Evolutionary conservation across 495 filamentous ascomycete genomes (phyloP).

Genomic region (Neurospora discreta): DNA sequence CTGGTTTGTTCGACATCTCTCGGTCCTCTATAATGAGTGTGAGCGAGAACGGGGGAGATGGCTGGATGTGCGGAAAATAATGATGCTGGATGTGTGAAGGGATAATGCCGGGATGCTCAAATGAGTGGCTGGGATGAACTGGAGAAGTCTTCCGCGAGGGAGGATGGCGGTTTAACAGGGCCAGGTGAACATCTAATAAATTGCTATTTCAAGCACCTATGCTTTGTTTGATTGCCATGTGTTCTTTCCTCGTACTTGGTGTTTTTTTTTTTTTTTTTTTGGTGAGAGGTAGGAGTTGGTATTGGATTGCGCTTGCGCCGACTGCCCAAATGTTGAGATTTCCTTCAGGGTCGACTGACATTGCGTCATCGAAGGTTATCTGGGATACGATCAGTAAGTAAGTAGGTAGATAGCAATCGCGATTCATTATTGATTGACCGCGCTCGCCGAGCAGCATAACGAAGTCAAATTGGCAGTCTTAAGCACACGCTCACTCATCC

Average conservation of each 20-base stretch:
- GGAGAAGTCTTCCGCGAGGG: background rate
- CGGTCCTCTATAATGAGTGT: background rate
- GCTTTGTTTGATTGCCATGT: background rate
- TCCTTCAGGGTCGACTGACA: background rate
- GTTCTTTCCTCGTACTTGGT: background rate
- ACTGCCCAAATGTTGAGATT: background rate
- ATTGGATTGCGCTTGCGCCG: background rate
- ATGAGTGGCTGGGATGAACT: background rate
- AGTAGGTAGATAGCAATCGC: background rate
- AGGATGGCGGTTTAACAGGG: background rate
- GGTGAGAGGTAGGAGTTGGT: background rate
- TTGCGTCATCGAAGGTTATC: background rate
- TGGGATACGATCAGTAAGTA: background rate
- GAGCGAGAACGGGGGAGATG: background rate
- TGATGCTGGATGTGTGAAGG: background rate
- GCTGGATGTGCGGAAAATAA: background rate
- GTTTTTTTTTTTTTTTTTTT: background rate
- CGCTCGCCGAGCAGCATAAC: background rate
- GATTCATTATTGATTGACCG: background rate
- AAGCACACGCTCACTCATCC: background rate
- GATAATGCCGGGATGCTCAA: background rate
- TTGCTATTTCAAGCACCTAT: background rate
- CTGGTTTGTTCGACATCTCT: background rate
- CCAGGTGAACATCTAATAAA: background rate
- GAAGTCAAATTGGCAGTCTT: background rate